A percentile compares a stretch with the other conserved stretches of the same genome.
Evolutionary conservation across 2,329 filamentous ascomycete genomes (phyloP).

Genomic region (Ambrosiella beaveri): DNA sequence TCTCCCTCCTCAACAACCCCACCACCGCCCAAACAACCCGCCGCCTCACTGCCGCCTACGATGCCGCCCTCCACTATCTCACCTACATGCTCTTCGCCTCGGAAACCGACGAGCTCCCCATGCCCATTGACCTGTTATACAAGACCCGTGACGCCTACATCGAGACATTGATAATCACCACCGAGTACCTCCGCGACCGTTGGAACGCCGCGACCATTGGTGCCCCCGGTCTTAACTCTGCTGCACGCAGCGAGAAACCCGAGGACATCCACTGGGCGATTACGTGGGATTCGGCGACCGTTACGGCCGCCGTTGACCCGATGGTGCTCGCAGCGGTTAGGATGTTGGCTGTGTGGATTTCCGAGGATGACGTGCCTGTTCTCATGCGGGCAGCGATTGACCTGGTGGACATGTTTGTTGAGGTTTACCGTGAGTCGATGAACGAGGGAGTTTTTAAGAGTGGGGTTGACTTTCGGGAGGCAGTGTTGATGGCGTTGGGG

Average conservation of each 20-base stretch:
- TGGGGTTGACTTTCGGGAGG: slow-evolving; percentile 35
- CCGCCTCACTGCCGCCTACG: slow-evolving; percentile 42
- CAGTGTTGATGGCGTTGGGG: slow-evolving; percentile 42
- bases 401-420: slow-evolving; percentile 45
- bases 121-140: slow-evolving; percentile 30
- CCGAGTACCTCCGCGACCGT: slow-evolving; percentile 52
- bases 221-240: slow-evolving; percentile 41
- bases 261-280: slow-evolving; percentile 32
- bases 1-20: slow-evolving; percentile 38
- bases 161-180: slow-evolving; percentile 44
- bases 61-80: slow-evolving; percentile 43
- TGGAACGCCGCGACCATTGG: slow-evolving; percentile 51
- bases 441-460: slow-evolving; percentile 9
- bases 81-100: slow-evolving; percentile 39
- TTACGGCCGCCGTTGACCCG: slow-evolving; percentile 34
- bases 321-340: slow-evolving; percentile 41
- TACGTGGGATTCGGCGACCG: slow-evolving; percentile 39
- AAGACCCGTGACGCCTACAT: slow-evolving; percentile 42
- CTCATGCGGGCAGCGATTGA: slow-evolving; percentile 39
- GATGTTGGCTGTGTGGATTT: slow-evolving; percentile 46
- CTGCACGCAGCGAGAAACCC: slow-evolving; percentile 29
- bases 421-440: slow-evolving; percentile 32
- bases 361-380: slow-evolving; percentile 46
- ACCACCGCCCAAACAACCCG: slow-evolving; percentile 33
- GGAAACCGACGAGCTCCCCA: slow-evolving; percentile 18